phyloP scores from a whole-genome alignment of 176 grass and related monocot genomes.

The Ampelocalamus luodianensis region DNA sequence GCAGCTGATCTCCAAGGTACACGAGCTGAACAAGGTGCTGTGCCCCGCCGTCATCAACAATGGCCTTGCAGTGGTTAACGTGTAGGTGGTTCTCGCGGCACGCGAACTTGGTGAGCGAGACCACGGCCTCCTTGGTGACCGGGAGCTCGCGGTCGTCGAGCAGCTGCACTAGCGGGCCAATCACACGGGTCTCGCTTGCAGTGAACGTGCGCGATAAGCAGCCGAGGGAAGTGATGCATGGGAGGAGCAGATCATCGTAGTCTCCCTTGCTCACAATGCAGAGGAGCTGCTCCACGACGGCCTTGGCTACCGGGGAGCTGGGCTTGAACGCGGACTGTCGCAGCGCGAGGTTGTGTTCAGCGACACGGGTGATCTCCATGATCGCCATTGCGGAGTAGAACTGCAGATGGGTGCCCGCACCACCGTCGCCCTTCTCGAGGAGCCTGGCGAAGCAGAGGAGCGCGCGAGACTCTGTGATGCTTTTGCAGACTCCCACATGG shows the following conservation, averaged over 20 bases:
- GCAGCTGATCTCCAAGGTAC: conserved; percentile 74
- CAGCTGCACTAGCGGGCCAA: conserved; percentile 76
- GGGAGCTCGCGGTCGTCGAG: conserved; percentile 72
- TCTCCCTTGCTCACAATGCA: conserved; percentile 52
- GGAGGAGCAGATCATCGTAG: conserved; percentile 64
- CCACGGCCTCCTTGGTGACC: conserved; percentile 68
- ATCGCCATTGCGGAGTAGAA: conserved; percentile 80
- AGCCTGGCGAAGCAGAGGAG: conserved; percentile 90
- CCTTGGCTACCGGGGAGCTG: conserved; percentile 61
- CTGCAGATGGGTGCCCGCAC: conserved; percentile 48
- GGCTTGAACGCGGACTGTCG: conserved; percentile 90
- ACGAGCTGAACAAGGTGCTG: conserved; percentile 83
- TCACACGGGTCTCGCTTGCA: conserved; percentile 78
- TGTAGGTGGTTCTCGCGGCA: conserved; percentile 80
- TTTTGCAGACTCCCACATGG: conserved; percentile 68
- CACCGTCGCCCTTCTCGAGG: conserved; percentile 61
- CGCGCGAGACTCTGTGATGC: conserved; percentile 86
- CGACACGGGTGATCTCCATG: conserved; percentile 83
- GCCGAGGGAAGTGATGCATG: conserved; percentile 72
- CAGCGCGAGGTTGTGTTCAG: conserved; percentile 72
- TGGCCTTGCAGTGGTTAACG: conserved; percentile 68
- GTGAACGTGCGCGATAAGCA: conserved; percentile 85
- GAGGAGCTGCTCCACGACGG: conserved; percentile 77
- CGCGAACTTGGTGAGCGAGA: conserved; percentile 88
- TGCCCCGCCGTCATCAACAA: conserved; percentile 74